Percentiles rank a stretch among this genome's conserved stretches.
Conservation (phyloP, 2,329 filamentous ascomycete genomes). For the Fusarium sp. region DNA sequence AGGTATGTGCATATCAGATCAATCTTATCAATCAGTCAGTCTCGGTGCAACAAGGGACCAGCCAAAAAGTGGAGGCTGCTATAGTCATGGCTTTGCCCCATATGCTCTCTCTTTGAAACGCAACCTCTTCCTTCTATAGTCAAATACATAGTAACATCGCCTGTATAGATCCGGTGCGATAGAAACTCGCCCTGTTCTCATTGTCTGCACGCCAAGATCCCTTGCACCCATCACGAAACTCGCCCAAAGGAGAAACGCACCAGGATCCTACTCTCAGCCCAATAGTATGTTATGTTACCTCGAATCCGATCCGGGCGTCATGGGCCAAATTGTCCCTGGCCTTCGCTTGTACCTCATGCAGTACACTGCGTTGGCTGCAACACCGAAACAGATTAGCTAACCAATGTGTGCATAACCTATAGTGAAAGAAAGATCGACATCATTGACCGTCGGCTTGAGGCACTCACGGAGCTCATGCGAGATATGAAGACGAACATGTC, state of each 20-base stretch:
- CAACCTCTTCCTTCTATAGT: not conserved
- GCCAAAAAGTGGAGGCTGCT: not conserved
- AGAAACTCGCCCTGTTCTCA: slow-evolving; percentile 53
- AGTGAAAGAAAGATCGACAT: slow-evolving; percentile 55
- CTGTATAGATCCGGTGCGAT: slow-evolving; percentile 51
- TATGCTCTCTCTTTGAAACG: not conserved
- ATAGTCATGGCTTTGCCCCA: not conserved
- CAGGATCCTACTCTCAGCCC: slow-evolving; percentile 51
- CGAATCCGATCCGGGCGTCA: not conserved
- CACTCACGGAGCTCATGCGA: slow-evolving; percentile 49
- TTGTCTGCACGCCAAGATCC: slow-evolving; percentile 51
- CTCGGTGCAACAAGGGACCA: not conserved
- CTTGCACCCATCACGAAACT: slow-evolving; percentile 50
- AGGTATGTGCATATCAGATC: slow-evolving; percentile 44
- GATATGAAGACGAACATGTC: slow-evolving; percentile 48
- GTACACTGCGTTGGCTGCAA: not conserved
- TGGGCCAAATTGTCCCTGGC: not conserved
- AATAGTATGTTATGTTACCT: slow-evolving; percentile 48
- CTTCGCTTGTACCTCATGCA: not conserved
- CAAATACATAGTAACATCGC: slow-evolving; percentile 18
- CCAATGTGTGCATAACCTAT: not conserved
- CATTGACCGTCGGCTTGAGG: slow-evolving; percentile 52
- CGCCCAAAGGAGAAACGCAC: slow-evolving; percentile 52
- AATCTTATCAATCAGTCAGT: slow-evolving; percentile 24
- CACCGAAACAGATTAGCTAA: not conserved